Evolutionary conservation across 352 stramenopile genomes (phyloP), one percentile per base, ranked within the genome.

Genomic region (Saprolegnia diclina): DNA sequence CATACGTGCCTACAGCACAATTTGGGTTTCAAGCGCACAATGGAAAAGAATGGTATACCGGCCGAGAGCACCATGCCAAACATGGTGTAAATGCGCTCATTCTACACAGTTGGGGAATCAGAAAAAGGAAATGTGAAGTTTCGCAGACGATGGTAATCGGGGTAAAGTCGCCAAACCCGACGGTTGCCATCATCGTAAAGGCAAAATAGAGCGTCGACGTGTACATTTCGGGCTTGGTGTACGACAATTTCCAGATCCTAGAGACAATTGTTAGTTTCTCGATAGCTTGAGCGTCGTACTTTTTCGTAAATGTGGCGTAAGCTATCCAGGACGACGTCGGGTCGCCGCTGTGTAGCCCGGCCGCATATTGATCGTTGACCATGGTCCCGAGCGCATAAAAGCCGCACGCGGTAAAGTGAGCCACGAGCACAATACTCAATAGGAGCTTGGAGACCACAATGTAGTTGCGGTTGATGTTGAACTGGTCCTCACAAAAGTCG

Each of bases 141-240:
- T 14, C 42, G 11, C 11, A 3, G 24, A 54, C 45, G 21, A 71
- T 73, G 13, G 74, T 84, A 0, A 77, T 65, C 0, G 81, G 81
- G 26, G 79, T 32, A 24, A 91, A 80, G 71, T 90, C 82, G 14
- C 82, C 82, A 75, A 87, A 90, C 21, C 82, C 81, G 7, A 89
- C 81, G 10, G 82, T 90, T 1, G 82, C 89, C 79, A 88, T 89
- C 46, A 80, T 89, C 21, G 80, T 89, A 64, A 89, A 88, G 5
- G 79, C 74, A 81, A 79, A 90, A 64, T 90, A 90, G 5, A 89
- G 64, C 29, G 77, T 77, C 16, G 77, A 67, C 19, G 88, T 71
- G 76, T 89, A 89, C 32, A 82, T 74, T 52, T 78, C 74, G 29
- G 1, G 70, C 71, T 16, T 68, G 40, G 13, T 24, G 22, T 18